A percentile compares a stretch with the other conserved stretches of the same genome.
These are phyloP conservation scores for Ophiostoma montium DNA, from an alignment of 2,329 filamentous ascomycete genomes.

Conservation along the genomic window DNA sequence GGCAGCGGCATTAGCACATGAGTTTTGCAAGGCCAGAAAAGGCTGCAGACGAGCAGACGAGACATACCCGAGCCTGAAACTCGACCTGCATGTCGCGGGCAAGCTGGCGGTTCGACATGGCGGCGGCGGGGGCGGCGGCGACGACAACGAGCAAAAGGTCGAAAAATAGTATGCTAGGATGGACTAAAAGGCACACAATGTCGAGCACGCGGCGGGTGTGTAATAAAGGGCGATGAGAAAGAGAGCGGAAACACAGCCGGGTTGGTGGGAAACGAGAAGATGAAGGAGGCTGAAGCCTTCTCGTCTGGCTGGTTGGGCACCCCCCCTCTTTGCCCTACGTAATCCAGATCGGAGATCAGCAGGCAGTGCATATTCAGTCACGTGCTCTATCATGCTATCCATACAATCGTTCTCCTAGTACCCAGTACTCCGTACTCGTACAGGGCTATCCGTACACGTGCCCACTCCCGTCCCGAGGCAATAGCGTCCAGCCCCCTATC, in stretches of 20 bases:
- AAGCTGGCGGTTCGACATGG: constrained; percentile 44
- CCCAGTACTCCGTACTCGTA: not conserved
- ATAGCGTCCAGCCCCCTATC: not conserved
- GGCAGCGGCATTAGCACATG: not conserved
- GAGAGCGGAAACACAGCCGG: not conserved
- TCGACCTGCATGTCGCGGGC: constrained; percentile 49
- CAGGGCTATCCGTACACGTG: not conserved
- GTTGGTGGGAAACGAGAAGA: not conserved
- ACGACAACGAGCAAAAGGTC: not conserved
- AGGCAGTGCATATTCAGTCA: not conserved
- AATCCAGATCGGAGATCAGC: not conserved
- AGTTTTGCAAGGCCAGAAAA: too few species aligned
- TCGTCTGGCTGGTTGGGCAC: not conserved
- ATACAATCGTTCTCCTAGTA: too few species aligned
- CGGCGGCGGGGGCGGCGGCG: constrained; percentile 25
- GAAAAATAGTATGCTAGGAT: too few species aligned
- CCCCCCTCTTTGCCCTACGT: constrained; percentile 1
- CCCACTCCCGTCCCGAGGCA: not conserved
- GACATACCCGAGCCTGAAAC: constrained; percentile 41
- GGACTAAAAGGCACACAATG: not conserved
- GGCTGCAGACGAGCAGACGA: not conserved
- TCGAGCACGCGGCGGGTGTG: not conserved
- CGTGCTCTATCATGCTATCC: not conserved
- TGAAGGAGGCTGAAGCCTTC: not conserved
- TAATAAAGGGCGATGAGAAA: not conserved